Evolutionary conservation across 768 basidiomycete species (phyloP).

Genomic region (Mycena floridula): DNA sequence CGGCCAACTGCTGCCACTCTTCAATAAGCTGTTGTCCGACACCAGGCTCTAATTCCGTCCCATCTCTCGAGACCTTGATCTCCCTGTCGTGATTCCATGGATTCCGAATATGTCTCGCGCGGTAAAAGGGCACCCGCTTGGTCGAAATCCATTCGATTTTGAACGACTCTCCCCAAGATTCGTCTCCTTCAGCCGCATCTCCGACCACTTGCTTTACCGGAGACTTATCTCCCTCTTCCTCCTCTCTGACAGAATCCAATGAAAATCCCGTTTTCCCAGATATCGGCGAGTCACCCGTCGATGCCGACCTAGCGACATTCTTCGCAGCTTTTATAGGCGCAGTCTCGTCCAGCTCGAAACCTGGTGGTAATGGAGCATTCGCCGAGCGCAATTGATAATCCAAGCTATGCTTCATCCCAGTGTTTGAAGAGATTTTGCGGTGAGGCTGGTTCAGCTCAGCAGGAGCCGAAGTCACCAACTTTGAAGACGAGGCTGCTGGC

Average conservation of each 20-base stretch:
- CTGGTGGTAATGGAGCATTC: slow-evolving; percentile 1
- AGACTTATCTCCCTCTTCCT: slow-evolving; percentile 17
- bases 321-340: slow-evolving; percentile 21
- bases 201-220: slow-evolving; percentile 15
- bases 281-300: background rate
- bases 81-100: slow-evolving; percentile 88
- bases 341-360: slow-evolving; percentile 23
- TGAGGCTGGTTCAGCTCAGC: slow-evolving; percentile 38
- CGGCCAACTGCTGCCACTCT: slow-evolving; percentile 50
- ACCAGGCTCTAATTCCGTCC: slow-evolving; percentile 84
- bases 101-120: slow-evolving; percentile 78
- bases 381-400: background rate
- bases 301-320: background rate
- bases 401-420: background rate
- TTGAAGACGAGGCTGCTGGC: background rate
- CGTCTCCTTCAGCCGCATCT: slow-evolving; percentile 16
- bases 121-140: slow-evolving; percentile 63
- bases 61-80: slow-evolving; percentile 80
- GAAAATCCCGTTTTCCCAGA: too few relatives aligned
- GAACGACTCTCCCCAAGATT: slow-evolving; percentile 74
- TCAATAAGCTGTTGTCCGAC: slow-evolving; percentile 64
- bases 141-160: slow-evolving; percentile 78
- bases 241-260: slow-evolving; percentile 20
- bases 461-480: slow-evolving; percentile 39
- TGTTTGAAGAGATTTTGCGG: slow-evolving; percentile 28